Percentiles rank a stretch among this genome's conserved stretches.
These are phyloP conservation scores for Lipomyces yamanashiensis DNA, from an alignment of 805 yeast species.

Conservation along the genomic window DNA sequence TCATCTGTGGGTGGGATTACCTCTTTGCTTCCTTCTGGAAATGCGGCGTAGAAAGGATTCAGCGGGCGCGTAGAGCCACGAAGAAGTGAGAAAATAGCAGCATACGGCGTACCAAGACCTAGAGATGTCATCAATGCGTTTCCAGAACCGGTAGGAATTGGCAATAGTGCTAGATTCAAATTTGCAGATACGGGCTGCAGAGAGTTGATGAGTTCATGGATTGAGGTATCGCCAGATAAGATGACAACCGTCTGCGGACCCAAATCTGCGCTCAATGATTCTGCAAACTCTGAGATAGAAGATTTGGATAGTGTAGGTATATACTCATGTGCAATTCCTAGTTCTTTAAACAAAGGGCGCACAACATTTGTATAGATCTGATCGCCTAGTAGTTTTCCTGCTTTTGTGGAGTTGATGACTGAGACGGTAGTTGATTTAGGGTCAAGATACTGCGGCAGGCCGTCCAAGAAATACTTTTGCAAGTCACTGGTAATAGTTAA, in stretches of 20 bases:
- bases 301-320: constrained; percentile 44
- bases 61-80: constrained; percentile 24
- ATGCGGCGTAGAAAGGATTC: constrained; percentile 29
- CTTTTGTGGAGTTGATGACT: constrained; percentile 44
- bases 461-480: constrained; percentile 1
- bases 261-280: constrained; percentile 31
- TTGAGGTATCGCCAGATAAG: constrained; percentile 85
- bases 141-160: constrained; percentile 83
- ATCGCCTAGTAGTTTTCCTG: constrained; percentile 42
- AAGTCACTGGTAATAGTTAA: background rate
- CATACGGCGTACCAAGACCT: constrained; percentile 47
- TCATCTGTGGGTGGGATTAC: constrained; percentile 55
- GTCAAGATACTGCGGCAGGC: constrained; percentile 21
- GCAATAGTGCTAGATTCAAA: constrained; percentile 27
- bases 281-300: constrained; percentile 45
- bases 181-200: constrained; percentile 38
- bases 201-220: constrained; percentile 73
- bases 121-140: constrained; percentile 76
- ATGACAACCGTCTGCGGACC: constrained; percentile 54
- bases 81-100: constrained; percentile 15
- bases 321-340: constrained; percentile 45
- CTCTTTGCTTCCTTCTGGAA: constrained; percentile 35
- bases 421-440: constrained; percentile 38
- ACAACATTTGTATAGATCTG: constrained; percentile 42
- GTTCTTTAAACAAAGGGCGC: constrained; percentile 44